phyloP scores from a whole-genome alignment of 2,329 filamentous ascomycete genomes.

The Aspergillus quadricinctus region DNA sequence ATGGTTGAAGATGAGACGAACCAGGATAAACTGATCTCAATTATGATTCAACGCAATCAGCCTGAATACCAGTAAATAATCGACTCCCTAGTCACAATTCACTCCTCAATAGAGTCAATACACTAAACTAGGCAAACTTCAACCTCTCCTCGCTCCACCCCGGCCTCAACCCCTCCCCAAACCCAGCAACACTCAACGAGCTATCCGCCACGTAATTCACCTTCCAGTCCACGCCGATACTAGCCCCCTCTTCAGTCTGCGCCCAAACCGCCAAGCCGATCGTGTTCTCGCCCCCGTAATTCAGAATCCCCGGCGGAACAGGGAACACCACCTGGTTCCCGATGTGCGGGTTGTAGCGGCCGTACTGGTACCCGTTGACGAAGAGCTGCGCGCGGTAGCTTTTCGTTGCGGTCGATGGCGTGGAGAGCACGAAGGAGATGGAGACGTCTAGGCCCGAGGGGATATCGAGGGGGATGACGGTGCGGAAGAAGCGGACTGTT shows the following conservation, averaged over 20 bases:
- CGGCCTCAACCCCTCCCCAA: conserved; percentile 50
- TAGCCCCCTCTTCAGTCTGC: conserved; percentile 50
- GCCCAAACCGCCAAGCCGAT: conserved; percentile 58
- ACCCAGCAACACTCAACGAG: conserved; percentile 47
- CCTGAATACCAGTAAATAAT: background rate
- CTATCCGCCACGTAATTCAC: conserved; percentile 53
- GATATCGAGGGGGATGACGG: conserved; percentile 48
- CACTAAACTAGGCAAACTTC: conserved; percentile 29
- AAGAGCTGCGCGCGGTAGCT: conserved; percentile 54
- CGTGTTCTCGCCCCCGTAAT: conserved; percentile 57
- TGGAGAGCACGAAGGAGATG: conserved; percentile 52
- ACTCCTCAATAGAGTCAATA: background rate
- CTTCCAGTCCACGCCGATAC: conserved; percentile 48
- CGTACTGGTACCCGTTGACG: conserved; percentile 64
- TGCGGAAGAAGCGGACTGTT: conserved; percentile 55
- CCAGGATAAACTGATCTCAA: background rate
- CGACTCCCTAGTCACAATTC: background rate
- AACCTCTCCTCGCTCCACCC: conserved; percentile 43
- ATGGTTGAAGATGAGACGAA: too few relatives aligned
- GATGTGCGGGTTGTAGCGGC: conserved; percentile 56
- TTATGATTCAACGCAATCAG: background rate
- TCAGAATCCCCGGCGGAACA: conserved; percentile 55
- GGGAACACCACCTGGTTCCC: conserved; percentile 59
- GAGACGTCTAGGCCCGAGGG: conserved; percentile 53
- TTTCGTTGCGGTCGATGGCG: conserved; percentile 33